phyloP scores from a whole-genome alignment of 176 grass and related monocot species.

The Carex littledalei region DNA sequence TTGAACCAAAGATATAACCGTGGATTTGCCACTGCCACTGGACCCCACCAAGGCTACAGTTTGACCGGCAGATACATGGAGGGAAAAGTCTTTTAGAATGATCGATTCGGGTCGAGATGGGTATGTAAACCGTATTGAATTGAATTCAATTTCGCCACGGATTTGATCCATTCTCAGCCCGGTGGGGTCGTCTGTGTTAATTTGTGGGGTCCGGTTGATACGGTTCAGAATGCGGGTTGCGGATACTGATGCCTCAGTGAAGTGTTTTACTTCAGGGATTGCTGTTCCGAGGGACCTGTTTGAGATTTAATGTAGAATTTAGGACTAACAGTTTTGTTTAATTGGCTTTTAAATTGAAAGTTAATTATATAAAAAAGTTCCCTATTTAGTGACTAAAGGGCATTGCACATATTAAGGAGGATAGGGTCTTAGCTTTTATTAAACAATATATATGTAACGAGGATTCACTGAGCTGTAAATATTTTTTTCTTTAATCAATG shows the following conservation, averaged over 20 bases:
- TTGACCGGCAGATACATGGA: constrained; percentile 69
- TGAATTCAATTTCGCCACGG: constrained; percentile 58
- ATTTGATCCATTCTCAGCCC: constrained; percentile 50
- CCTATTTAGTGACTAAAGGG: too few relatives aligned
- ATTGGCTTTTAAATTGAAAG: neutral
- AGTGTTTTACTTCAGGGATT: constrained; percentile 92
- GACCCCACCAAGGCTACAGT: constrained; percentile 81
- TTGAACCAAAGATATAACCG: constrained; percentile 77
- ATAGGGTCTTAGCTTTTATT: too few relatives aligned
- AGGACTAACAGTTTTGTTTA: constrained; percentile 15
- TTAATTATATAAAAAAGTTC: neutral
- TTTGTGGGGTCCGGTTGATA: constrained; percentile 64
- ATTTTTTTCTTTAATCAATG: too few relatives aligned
- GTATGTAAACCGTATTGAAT: constrained; percentile 64
- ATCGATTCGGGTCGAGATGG: constrained; percentile 68
- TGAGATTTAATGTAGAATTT: constrained; percentile 21
- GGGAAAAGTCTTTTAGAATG: constrained; percentile 68
- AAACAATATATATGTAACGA: too few relatives aligned
- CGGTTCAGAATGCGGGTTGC: constrained; percentile 64
- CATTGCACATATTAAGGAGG: too few relatives aligned
- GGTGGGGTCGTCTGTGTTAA: constrained; percentile 52
- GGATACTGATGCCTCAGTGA: constrained; percentile 83
- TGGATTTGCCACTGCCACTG: constrained; percentile 95
- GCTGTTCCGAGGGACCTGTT: constrained; percentile 97
- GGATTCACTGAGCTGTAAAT: too few relatives aligned